Evolutionary conservation across 2,329 filamentous ascomycete genomes (phyloP).

Genomic region (Microascus cirrosus): DNA sequence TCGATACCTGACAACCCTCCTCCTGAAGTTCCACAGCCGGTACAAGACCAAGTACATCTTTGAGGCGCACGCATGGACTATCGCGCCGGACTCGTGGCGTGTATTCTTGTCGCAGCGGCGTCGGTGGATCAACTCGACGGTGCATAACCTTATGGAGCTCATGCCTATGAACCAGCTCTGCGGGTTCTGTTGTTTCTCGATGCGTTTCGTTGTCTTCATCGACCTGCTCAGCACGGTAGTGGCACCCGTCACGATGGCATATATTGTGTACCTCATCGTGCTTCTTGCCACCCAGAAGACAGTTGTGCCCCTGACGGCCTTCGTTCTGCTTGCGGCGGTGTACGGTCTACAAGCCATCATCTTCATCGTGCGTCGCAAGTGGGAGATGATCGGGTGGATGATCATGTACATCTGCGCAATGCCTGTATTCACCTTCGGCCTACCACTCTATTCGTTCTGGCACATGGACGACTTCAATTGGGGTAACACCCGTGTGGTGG

Average conservation of each 20-base stretch:
- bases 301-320: slow-evolving; percentile 70
- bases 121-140: slow-evolving; percentile 98
- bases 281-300: slow-evolving; percentile 49
- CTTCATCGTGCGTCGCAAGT: slow-evolving; percentile 91
- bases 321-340: slow-evolving; percentile 86
- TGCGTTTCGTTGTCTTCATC: slow-evolving; percentile 95
- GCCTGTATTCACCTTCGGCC: slow-evolving; percentile 79
- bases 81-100: slow-evolving; percentile 85
- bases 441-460: slow-evolving; percentile 96
- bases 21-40: slow-evolving; percentile 82
- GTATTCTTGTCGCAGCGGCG: slow-evolving; percentile 97
- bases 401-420: slow-evolving; percentile 86
- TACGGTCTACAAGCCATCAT: slow-evolving; percentile 96
- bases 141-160: slow-evolving; percentile 94
- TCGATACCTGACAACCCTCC: slow-evolving; percentile 88
- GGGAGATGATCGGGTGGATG: slow-evolving; percentile 99
- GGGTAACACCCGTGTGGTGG: slow-evolving; percentile 97
- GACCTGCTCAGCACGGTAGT: slow-evolving; percentile 87
- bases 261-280: slow-evolving; percentile 82
- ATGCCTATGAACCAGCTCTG: slow-evolving; percentile 89
- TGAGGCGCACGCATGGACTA: slow-evolving; percentile 88
- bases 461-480: slow-evolving; percentile 99
- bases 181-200: slow-evolving; percentile 99
- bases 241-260: slow-evolving; percentile 82
- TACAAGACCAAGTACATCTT: slow-evolving; percentile 99